These are phyloP conservation scores for Endocarpon pusillum DNA, from an alignment of 495 filamentous ascomycete species.

Conservation along the genomic window DNA sequence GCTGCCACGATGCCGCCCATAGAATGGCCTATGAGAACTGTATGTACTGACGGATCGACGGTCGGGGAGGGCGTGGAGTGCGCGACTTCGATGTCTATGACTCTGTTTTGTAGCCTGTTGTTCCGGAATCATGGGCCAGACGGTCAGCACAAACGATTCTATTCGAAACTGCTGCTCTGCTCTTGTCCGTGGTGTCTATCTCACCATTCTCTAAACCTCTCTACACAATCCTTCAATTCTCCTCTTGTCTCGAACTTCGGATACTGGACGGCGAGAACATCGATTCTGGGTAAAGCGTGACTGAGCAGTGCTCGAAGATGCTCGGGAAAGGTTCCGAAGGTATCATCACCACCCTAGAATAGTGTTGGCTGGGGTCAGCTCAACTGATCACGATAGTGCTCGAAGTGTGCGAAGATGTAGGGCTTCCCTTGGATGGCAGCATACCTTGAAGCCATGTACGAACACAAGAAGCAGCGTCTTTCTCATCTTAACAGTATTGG, in stretches of 20 bases:
- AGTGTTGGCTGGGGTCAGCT: neutral
- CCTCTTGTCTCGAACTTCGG: constrained; percentile 87
- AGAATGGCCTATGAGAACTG: constrained; percentile 74
- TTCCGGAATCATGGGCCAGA: neutral
- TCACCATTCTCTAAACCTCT: constrained; percentile 73
- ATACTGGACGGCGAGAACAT: constrained; percentile 55
- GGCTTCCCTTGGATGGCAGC: constrained; percentile 2
- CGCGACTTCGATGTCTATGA: constrained; percentile 86
- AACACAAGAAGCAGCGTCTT: constrained; percentile 84
- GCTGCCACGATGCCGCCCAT: constrained; percentile 97
- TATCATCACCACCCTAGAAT: constrained; percentile 66
- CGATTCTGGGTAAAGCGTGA: constrained; percentile 55
- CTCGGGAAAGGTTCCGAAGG: constrained; percentile 63
- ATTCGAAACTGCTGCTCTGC: neutral
- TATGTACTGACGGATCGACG: constrained; percentile 72
- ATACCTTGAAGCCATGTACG: constrained; percentile 94
- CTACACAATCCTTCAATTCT: constrained; percentile 65
- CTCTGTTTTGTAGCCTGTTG: constrained; percentile 66
- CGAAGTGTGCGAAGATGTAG: neutral
- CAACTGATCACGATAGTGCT: neutral
- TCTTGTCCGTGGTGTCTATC: neutral
- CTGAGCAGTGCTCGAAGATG: constrained; percentile 54
- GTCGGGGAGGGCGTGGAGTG: constrained; percentile 72
- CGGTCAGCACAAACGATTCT: constrained; percentile 2
- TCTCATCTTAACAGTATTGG: constrained; percentile 52